Conservation (phyloP, 2,329 filamentous ascomycete genomes). For the Pyrenochaeta sp. region DNA sequence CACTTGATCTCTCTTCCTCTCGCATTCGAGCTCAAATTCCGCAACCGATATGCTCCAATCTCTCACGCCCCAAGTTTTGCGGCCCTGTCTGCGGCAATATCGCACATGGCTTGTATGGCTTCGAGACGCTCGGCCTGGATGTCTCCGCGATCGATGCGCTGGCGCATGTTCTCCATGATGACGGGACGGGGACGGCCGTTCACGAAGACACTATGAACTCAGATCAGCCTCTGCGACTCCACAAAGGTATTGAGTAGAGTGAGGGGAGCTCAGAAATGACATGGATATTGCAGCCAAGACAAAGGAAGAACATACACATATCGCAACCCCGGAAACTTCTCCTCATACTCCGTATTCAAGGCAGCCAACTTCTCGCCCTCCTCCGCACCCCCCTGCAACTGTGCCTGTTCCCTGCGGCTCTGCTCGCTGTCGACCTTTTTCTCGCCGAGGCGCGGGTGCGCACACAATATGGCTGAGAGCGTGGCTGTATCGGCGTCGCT, state of each 20-base stretch:
- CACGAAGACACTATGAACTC: conserved; percentile 85
- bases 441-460: conserved; percentile 84
- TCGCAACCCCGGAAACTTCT: conserved; percentile 78
- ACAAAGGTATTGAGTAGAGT: background rate
- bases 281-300: conserved; percentile 1
- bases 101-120: conserved; percentile 79
- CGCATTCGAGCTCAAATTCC: too few species aligned
- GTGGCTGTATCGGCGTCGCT: conserved; percentile 59
- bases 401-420: conserved; percentile 82
- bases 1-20: too few species aligned
- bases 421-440: conserved; percentile 83
- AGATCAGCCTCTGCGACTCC: too few species aligned
- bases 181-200: conserved; percentile 76
- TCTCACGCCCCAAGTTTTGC: too few species aligned
- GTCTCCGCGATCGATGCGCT: conserved; percentile 73
- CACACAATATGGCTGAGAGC: conserved; percentile 76
- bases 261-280: background rate
- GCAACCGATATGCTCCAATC: too few species aligned
- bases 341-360: conserved; percentile 82
- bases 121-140: conserved; percentile 72
- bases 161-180: conserved; percentile 83
- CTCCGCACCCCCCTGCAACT: conserved; percentile 64
- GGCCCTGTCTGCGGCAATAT: too few species aligned
- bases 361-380: conserved; percentile 64
- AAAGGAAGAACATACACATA: conserved; percentile 67